These are phyloP conservation scores for Aureobasidium mangrovei DNA, from an alignment of 2,329 filamentous ascomycete species.

Conservation along the genomic window DNA sequence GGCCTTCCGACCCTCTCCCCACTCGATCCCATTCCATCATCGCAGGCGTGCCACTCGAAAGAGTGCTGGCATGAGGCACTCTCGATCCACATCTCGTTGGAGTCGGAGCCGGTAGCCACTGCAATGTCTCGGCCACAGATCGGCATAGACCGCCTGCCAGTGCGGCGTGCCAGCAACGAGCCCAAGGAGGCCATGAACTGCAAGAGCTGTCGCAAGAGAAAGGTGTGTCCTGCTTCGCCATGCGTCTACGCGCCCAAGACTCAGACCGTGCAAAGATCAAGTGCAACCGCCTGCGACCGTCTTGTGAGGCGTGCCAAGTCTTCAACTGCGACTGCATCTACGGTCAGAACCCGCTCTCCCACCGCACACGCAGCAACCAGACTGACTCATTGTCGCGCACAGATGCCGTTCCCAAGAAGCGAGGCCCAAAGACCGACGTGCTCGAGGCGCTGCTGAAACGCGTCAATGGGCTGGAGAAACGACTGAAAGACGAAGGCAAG, in stretches of 20 bases:
- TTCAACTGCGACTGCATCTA: conserved; percentile 85
- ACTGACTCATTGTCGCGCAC: neutral
- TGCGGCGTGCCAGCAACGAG: conserved; percentile 62
- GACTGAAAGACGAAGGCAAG: conserved; percentile 51
- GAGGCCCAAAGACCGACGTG: conserved; percentile 83
- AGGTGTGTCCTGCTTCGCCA: conserved; percentile 47
- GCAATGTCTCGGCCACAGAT: conserved; percentile 66
- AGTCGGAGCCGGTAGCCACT: conserved; percentile 9
- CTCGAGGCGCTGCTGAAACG: conserved; percentile 75
- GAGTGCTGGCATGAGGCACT: conserved; percentile 8
- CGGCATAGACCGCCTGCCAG: conserved; percentile 69
- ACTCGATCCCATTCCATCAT: too few relatives aligned
- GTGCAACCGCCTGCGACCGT: conserved; percentile 75
- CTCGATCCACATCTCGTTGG: neutral
- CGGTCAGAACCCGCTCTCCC: conserved; percentile 46
- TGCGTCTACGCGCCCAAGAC: conserved; percentile 1
- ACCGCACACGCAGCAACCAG: conserved; percentile 4
- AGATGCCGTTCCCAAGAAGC: conserved; percentile 86
- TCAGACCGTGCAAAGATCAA: conserved; percentile 59
- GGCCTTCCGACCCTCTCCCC: neutral
- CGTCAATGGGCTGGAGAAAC: conserved; percentile 75
- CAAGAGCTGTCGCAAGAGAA: conserved; percentile 87
- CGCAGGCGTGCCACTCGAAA: neutral
- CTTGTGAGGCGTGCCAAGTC: conserved; percentile 81
- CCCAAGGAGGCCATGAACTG: conserved; percentile 90